These are phyloP conservation scores for Alternaria angustiovoidea DNA, from an alignment of 2,329 filamentous ascomycete species.

Conservation along the genomic window DNA sequence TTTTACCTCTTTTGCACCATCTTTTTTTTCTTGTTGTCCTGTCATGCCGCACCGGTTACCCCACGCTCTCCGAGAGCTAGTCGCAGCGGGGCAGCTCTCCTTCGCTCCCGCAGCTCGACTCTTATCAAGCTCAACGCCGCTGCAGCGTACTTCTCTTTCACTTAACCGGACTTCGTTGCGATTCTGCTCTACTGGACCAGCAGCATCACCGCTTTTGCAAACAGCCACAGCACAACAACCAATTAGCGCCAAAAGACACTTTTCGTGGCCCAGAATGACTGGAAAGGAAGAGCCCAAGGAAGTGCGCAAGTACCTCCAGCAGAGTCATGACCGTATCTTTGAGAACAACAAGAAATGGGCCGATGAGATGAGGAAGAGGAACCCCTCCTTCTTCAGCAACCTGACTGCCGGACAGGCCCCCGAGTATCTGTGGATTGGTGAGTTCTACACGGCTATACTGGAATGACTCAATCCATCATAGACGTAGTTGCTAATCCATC, in stretches of 20 bases:
- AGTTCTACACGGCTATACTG: conserved; percentile 12
- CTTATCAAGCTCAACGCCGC: conserved; percentile 15
- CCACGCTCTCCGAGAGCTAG: conserved; percentile 32
- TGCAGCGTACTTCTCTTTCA: conserved; percentile 5
- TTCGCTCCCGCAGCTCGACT: conserved; percentile 11
- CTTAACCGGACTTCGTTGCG: conserved; percentile 5
- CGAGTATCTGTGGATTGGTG: conserved; percentile 67
- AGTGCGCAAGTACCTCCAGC: conserved; percentile 62
- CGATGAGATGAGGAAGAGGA: conserved; percentile 62
- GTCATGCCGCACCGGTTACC: conserved; percentile 33
- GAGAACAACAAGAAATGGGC: conserved; percentile 74
- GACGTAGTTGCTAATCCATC: not conserved
- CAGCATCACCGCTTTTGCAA: conserved; percentile 1
- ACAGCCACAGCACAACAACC: conserved; percentile 1
- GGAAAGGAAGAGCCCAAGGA: conserved; percentile 31
- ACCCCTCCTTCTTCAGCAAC: conserved; percentile 72
- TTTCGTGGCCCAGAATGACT: conserved; percentile 31
- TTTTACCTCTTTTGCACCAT: conserved; percentile 15
- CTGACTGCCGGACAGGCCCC: conserved; percentile 71
- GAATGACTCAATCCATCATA: not conserved
- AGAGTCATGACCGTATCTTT: conserved; percentile 73
- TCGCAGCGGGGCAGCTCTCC: conserved; percentile 20
- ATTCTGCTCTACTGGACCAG: conserved; percentile 8
- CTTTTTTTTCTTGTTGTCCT: conserved; percentile 4
- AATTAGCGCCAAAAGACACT: conserved; percentile 12